phyloP scores from a whole-genome alignment of 208 protist genomes.

The Leishmania guyanensis region DNA sequence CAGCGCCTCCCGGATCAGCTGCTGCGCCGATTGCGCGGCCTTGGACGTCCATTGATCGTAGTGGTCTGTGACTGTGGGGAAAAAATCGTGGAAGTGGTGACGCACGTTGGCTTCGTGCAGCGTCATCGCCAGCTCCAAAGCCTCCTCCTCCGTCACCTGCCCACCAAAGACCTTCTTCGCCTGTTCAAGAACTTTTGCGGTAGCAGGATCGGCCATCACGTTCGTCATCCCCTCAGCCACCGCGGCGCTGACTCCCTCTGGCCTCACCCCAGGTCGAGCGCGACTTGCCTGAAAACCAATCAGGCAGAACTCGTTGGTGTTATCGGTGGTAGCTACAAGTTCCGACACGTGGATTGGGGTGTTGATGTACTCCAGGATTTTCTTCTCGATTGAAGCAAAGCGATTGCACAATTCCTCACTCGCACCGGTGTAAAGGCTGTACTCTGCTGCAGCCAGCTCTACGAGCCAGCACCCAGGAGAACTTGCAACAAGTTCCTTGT shows the following conservation, averaged over 20 bases:
- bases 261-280: slow-evolving; percentile 35
- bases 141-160: slow-evolving; percentile 72
- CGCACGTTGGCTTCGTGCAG: slow-evolving; percentile 68
- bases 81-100: slow-evolving; percentile 87
- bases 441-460: slow-evolving; percentile 73
- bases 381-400: slow-evolving; percentile 58
- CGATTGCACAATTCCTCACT: slow-evolving; percentile 56
- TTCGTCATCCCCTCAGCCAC: slow-evolving; percentile 58
- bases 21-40: slow-evolving; percentile 32
- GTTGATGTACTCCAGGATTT: slow-evolving; percentile 60
- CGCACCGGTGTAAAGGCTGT: slow-evolving; percentile 74
- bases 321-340: slow-evolving; percentile 54
- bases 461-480: slow-evolving; percentile 82
- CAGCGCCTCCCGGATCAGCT: slow-evolving; percentile 50
- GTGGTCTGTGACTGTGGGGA: slow-evolving; percentile 47
- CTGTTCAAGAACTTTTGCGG: slow-evolving; percentile 29
- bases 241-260: slow-evolving; percentile 31
- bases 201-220: slow-evolving; percentile 42
- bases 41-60: slow-evolving; percentile 73
- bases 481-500: slow-evolving; percentile 55
- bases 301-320: slow-evolving; percentile 68
- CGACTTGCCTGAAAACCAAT: slow-evolving; percentile 55
- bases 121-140: slow-evolving; percentile 61
- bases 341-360: slow-evolving; percentile 32
- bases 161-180: slow-evolving; percentile 66